These are phyloP conservation scores for Aquilaria yunnanensis DNA, from an alignment of 345 rosid species.

Conservation along the genomic window DNA sequence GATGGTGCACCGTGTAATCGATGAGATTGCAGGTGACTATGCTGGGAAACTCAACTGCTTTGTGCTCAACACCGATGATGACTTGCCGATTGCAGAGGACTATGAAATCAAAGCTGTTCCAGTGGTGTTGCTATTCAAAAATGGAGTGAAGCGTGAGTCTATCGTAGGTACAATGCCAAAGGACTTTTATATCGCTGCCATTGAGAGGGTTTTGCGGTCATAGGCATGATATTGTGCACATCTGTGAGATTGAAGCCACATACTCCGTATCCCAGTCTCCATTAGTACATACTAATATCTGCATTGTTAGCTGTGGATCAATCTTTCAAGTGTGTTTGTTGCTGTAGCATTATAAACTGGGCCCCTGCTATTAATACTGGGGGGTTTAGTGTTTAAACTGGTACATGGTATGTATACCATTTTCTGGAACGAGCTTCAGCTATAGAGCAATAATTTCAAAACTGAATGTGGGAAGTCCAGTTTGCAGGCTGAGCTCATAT, in stretches of 20 bases:
- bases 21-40: conserved; percentile 79
- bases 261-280: neutral
- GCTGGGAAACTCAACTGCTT: conserved; percentile 65
- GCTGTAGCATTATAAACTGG: neutral
- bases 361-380: no score
- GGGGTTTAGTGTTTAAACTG: no score
- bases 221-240: conserved; percentile 17
- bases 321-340: neutral
- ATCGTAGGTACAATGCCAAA: conserved; percentile 95
- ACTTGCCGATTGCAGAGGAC: conserved; percentile 61
- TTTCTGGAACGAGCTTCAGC: no score
- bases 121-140: conserved; percentile 81
- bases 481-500: no score
- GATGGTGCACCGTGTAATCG: conserved; percentile 60
- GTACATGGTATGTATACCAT: no score
- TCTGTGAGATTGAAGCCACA: neutral
- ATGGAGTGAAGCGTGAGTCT: conserved; percentile 67
- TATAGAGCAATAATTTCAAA: no score
- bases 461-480: no score
- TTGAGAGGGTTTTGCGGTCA: conserved; percentile 68
- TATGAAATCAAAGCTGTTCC: conserved; percentile 89
- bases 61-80: conserved; percentile 64
- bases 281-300: conserved; percentile 6
- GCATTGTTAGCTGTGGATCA: neutral
- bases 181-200: conserved; percentile 82